A percentile compares a stretch with the other conserved stretches of the same genome.
These are phyloP conservation scores for Salvia miltiorrhiza DNA, from an alignment of 257 asterid genomes.

Conservation along the genomic window DNA sequence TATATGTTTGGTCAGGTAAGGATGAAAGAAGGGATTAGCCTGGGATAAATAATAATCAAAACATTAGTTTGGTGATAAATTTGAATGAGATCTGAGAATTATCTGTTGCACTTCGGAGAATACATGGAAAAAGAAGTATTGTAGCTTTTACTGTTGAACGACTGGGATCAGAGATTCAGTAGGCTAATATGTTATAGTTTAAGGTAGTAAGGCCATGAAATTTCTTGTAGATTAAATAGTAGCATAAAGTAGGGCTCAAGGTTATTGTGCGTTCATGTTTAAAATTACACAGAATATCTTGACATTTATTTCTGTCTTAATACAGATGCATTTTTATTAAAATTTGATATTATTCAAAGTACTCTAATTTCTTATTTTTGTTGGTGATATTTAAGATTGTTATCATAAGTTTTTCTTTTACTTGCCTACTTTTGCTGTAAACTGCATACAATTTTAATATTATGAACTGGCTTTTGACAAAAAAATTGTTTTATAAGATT, in stretches of 20 bases:
- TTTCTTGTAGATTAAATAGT: not conserved
- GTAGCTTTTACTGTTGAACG: not conserved
- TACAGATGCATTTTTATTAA: not conserved
- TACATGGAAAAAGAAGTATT: not conserved
- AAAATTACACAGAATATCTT: no score
- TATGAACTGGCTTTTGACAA: constrained; percentile 27
- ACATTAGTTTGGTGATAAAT: no score
- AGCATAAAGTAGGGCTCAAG: not conserved
- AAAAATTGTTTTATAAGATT: constrained; percentile 47
- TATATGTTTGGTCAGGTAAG: no score
- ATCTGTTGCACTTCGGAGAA: not conserved
- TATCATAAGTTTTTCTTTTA: not conserved
- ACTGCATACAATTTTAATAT: not conserved
- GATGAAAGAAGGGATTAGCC: no score
- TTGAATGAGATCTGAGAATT: no score
- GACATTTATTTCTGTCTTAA: not conserved
- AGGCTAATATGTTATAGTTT: no score
- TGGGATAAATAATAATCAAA: no score
- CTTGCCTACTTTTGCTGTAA: not conserved
- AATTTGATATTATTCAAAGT: not conserved
- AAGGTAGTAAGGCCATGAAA: not conserved
- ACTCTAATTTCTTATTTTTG: not conserved
- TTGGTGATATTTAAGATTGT: not conserved
- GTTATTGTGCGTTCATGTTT: not conserved
- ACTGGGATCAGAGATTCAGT: not conserved